phyloP scores from a whole-genome alignment of 2,329 filamentous ascomycete species.

The Zymoseptoria pseudotritici region DNA sequence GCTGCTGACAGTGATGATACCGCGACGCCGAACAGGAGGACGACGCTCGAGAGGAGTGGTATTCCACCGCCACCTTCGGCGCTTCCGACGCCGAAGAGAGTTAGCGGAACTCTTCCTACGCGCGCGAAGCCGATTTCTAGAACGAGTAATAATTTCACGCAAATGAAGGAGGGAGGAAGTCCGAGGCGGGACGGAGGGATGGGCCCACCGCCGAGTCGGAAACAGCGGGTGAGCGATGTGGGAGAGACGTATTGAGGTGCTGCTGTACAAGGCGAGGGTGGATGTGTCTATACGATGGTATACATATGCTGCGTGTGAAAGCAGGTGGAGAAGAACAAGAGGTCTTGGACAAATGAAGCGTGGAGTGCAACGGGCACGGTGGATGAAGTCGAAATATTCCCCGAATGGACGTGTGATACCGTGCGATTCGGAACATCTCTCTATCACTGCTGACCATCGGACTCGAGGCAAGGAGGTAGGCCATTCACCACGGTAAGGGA shows the following conservation, averaged over 20 bases:
- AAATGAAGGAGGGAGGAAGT: slow-evolving; percentile 8
- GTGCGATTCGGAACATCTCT: too few species aligned
- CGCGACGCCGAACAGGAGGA: slow-evolving; percentile 9
- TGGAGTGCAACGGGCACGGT: not conserved
- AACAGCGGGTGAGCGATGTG: slow-evolving; percentile 23
- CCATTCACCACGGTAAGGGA: not conserved
- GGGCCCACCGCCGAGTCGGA: slow-evolving; percentile 42
- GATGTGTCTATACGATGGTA: not conserved
- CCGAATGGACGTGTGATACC: not conserved
- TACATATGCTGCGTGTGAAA: not conserved
- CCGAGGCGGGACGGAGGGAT: slow-evolving; percentile 28
- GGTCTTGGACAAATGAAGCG: not conserved
- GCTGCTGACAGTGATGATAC: slow-evolving; percentile 13
- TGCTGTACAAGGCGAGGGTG: not conserved
- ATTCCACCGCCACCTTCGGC: slow-evolving; percentile 10
- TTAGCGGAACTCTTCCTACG: slow-evolving; percentile 5
- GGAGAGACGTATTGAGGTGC: slow-evolving; percentile 29
- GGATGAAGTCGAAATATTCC: not conserved
- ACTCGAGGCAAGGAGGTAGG: too few species aligned
- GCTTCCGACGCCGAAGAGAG: slow-evolving; percentile 7
- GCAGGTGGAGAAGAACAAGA: not conserved
- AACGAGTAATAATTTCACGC: slow-evolving; percentile 13
- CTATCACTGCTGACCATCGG: too few species aligned
- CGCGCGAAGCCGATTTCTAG: slow-evolving; percentile 10
- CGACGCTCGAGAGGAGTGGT: slow-evolving; percentile 17